Conservation (phyloP, 345 rosid genomes). For the Raphanus raphanistrum region DNA sequence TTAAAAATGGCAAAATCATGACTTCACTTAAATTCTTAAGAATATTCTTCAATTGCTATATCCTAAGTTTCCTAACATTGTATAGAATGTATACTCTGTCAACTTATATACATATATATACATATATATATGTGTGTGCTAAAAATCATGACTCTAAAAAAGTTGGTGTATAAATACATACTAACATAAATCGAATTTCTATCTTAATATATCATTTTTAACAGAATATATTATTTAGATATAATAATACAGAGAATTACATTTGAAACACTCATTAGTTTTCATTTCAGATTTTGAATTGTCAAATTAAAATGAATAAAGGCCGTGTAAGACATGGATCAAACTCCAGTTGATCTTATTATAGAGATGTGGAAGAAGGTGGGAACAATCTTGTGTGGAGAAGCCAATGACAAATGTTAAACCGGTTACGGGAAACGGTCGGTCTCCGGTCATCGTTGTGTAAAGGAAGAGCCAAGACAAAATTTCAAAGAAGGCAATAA, state of each 20-base stretch:
- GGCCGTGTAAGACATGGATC: background rate
- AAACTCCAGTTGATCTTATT: background rate
- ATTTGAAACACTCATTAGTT: background rate
- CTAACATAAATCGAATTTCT: no score
- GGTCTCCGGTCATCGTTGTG: slow-evolving; percentile 25
- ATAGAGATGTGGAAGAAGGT: background rate
- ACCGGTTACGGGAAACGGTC: slow-evolving; percentile 28
- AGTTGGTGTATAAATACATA: no score
- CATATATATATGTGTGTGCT: no score
- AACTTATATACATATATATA: no score
- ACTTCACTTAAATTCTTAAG: background rate
- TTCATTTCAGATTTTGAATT: background rate
- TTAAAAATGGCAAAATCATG: background rate
- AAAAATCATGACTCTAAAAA: no score
- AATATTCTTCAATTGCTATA: background rate
- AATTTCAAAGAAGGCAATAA: slow-evolving; percentile 27
- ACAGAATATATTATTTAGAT: no score
- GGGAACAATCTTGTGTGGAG: background rate
- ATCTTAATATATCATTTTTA: no score
- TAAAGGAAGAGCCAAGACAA: slow-evolving; percentile 38
- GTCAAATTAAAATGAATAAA: background rate
- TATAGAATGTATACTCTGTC: background rate
- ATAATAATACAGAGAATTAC: no score
- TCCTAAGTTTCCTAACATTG: background rate
- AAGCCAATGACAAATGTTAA: slow-evolving; percentile 39